phyloP scores from a whole-genome alignment of 805 yeast species.

The Grigorovia humatica region DNA sequence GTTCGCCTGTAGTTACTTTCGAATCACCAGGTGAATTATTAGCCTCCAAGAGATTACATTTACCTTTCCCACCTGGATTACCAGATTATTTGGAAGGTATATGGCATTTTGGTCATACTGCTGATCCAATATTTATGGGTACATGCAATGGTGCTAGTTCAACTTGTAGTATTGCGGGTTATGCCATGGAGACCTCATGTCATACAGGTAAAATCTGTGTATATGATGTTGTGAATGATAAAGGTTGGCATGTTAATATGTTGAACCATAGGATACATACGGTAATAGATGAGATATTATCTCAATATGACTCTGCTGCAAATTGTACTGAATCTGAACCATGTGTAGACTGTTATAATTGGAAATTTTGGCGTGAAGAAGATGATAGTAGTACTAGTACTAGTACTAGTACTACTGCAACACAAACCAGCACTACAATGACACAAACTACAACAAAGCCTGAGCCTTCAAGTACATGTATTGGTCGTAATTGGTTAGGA shows the following conservation, averaged over 20 bases:
- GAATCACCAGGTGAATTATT: constrained; percentile 90
- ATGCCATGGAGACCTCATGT: constrained; percentile 94
- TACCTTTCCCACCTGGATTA: constrained; percentile 88
- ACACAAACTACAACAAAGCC: constrained; percentile 13
- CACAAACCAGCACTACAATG: constrained; percentile 8
- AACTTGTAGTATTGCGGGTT: constrained; percentile 83
- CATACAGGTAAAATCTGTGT: constrained; percentile 83
- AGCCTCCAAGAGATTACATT: constrained; percentile 73
- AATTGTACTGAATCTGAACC: constrained; percentile 65
- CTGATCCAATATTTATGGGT: constrained; percentile 95
- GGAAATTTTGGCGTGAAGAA: constrained; percentile 52
- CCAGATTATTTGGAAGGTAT: constrained; percentile 69
- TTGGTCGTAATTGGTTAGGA: constrained; percentile 29
- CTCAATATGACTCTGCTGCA: constrained; percentile 68
- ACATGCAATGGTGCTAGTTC: constrained; percentile 91
- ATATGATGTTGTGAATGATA: constrained; percentile 80
- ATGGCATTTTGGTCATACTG: constrained; percentile 95
- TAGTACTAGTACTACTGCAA: background rate
- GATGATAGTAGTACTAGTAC: constrained; percentile 4
- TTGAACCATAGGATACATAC: constrained; percentile 84
- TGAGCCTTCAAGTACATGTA: constrained; percentile 18
- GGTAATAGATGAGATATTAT: constrained; percentile 72
- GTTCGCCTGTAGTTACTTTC: constrained; percentile 79
- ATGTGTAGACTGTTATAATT: constrained; percentile 82
- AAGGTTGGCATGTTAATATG: constrained; percentile 85